Conservation (phyloP, 768 basidiomycete genomes). For the Lentinula aciculospora region DNA sequence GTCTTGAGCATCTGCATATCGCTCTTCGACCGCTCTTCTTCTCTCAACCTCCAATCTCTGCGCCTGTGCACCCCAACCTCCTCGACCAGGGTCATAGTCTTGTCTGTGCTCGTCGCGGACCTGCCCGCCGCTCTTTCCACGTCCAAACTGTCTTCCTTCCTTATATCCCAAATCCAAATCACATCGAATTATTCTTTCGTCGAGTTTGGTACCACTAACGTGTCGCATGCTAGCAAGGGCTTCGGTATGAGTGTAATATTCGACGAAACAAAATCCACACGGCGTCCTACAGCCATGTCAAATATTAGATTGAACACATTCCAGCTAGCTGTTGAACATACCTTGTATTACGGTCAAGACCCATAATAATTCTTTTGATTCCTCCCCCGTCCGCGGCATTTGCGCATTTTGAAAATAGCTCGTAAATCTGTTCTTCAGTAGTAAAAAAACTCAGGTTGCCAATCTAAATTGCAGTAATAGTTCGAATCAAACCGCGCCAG, state of each 20-base stretch:
- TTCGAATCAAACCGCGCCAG: neutral
- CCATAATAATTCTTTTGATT: constrained; percentile 94
- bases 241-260: constrained; percentile 92
- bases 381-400: constrained; percentile 83
- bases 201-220: constrained; percentile 96
- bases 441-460: constrained; percentile 94
- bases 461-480: constrained; percentile 42
- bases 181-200: constrained; percentile 97
- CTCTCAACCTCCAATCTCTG: constrained; percentile 70
- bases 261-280: constrained; percentile 94
- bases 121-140: constrained; percentile 97
- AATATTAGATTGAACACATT: neutral
- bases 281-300: constrained; percentile 54
- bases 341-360: constrained; percentile 87
- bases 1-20: constrained; percentile 77
- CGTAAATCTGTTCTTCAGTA: constrained; percentile 94
- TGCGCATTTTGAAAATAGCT: constrained; percentile 87
- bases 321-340: constrained; percentile 22
- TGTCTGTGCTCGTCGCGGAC: constrained; percentile 95
- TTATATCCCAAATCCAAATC: constrained; percentile 96
- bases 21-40: constrained; percentile 77
- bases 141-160: constrained; percentile 94
- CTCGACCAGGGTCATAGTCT: constrained; percentile 95
- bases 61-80: constrained; percentile 89
- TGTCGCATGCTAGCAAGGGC: constrained; percentile 91